A percentile compares a stretch with the other conserved stretches of the same genome.
Evolutionary conservation across 208 protist species (phyloP).

Genomic region (Wallacemonas collosoma): DNA sequence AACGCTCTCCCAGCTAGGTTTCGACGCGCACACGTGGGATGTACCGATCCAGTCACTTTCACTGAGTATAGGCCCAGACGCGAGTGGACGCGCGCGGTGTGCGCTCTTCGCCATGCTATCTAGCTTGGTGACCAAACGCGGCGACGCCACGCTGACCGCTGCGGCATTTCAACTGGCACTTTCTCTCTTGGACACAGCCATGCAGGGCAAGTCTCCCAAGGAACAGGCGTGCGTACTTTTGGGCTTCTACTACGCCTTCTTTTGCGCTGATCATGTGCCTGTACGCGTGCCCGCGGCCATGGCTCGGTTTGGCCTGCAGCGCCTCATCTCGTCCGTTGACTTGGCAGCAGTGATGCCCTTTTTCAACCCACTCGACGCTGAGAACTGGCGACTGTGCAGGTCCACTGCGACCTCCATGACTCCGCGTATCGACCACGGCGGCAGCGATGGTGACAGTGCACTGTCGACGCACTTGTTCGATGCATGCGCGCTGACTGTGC

Average conservation of each 20-base stretch:
- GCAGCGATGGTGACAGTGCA: not conserved
- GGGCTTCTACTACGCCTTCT: constrained; percentile 8
- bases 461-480: not conserved
- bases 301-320: constrained; percentile 5
- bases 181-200: not conserved
- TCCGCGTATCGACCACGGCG: not conserved
- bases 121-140: constrained; percentile 7
- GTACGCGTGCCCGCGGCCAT: not conserved
- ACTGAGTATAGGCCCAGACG: not conserved
- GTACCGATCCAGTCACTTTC: constrained; percentile 4
- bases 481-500: not conserved
- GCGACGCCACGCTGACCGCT: not conserved
- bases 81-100: not conserved
- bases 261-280: not conserved
- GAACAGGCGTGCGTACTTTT: not conserved
- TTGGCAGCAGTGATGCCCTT: not conserved
- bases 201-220: not conserved
- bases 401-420: not conserved
- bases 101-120: constrained; percentile 12
- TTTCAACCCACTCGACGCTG: not conserved
- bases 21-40: not conserved
- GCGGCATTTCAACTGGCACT: constrained; percentile 2
- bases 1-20: not conserved
- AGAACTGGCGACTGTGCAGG: not conserved
- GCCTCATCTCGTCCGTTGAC: constrained; percentile 1